These are phyloP conservation scores for Nigrospora oryzae DNA, from an alignment of 2,329 filamentous ascomycete species.

Conservation along the genomic window DNA sequence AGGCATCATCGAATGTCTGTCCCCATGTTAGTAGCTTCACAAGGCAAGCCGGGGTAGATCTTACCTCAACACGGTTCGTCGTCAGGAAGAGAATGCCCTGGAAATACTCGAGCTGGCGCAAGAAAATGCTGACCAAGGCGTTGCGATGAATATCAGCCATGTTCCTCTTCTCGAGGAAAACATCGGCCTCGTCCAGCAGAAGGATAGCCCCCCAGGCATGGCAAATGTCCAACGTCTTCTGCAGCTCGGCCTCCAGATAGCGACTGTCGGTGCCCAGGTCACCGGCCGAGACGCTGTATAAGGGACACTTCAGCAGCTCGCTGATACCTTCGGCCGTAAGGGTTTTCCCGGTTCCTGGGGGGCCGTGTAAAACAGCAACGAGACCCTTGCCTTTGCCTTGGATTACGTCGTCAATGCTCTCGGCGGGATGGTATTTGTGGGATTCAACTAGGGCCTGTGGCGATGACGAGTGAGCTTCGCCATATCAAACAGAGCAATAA, in stretches of 20 bases:
- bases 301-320: conserved; percentile 69
- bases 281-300: conserved; percentile 77
- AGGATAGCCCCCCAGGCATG: conserved; percentile 81
- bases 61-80: conserved; percentile 70
- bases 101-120: conserved; percentile 83
- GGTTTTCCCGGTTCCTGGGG: conserved; percentile 82
- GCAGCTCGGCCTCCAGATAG: conserved; percentile 66
- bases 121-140: conserved; percentile 77
- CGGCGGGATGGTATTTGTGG: conserved; percentile 72
- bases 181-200: conserved; percentile 77
- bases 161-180: conserved; percentile 75
- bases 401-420: conserved; percentile 76
- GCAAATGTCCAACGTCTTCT: conserved; percentile 78
- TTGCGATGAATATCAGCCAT: conserved; percentile 81
- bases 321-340: conserved; percentile 82
- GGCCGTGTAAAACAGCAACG: conserved; percentile 74
- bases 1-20: conserved; percentile 80
- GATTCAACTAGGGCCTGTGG: conserved; percentile 65
- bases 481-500: background rate
- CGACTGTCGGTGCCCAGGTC: conserved; percentile 74
- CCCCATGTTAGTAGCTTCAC: conserved; percentile 3
- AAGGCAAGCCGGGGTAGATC: background rate
- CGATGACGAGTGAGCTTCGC: conserved; percentile 1
- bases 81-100: conserved; percentile 86
- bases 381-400: conserved; percentile 82